A percentile compares a stretch with the other conserved stretches of the same genome.
These are phyloP conservation scores for Fusarium aywerte DNA, from an alignment of 2,329 filamentous ascomycete species.

Conservation along the genomic window DNA sequence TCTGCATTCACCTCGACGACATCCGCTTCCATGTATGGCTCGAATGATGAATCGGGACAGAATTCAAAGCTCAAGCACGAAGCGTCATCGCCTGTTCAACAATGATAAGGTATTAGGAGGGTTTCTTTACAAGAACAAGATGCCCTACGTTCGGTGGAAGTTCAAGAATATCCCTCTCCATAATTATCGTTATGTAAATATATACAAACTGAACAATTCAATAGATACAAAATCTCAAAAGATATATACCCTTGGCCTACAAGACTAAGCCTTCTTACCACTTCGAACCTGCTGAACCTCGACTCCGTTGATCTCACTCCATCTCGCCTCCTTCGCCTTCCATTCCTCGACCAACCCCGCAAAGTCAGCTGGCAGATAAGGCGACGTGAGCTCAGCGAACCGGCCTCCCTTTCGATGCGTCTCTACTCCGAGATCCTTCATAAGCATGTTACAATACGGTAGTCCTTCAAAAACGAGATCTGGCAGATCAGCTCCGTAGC, in stretches of 20 bases:
- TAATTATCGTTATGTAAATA: not conserved
- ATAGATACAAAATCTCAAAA: no score
- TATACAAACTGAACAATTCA: not conserved
- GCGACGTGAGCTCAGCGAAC: constrained; percentile 28
- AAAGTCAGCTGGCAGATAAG: constrained; percentile 43
- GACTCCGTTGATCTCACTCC: not conserved
- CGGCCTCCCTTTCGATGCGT: constrained; percentile 29
- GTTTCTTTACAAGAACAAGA: no score
- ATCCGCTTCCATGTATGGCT: no score
- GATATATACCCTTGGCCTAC: not conserved
- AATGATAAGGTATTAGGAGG: no score
- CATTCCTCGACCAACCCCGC: constrained; percentile 46
- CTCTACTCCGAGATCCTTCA: constrained; percentile 72
- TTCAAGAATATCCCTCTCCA: not conserved
- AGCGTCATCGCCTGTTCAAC: no score
- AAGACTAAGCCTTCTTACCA: constrained; percentile 7
- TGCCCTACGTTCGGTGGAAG: not conserved
- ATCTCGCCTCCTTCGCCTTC: constrained; percentile 9
- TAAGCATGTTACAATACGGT: constrained; percentile 65
- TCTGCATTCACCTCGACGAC: no score
- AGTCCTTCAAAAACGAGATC: constrained; percentile 82
- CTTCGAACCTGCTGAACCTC: constrained; percentile 4
- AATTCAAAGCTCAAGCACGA: no score
- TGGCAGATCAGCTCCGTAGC: constrained; percentile 69
- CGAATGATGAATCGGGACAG: no score